phyloP scores from a whole-genome alignment of 2,329 filamentous ascomycete species.

The Penicillium expansum region DNA sequence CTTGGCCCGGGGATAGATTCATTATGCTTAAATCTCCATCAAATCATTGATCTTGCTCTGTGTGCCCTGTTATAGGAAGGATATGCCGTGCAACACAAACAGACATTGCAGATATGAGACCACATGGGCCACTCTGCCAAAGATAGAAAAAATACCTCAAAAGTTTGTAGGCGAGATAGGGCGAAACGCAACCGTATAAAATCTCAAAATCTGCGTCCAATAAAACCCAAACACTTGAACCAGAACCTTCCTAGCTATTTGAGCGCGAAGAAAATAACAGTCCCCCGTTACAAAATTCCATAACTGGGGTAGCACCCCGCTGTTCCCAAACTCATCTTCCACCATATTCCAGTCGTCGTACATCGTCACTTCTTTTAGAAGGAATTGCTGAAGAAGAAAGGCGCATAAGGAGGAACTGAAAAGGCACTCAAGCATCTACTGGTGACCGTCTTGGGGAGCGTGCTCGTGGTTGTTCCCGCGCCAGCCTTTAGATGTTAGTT shows the following conservation, averaged over 20 bases:
- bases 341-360: conserved; percentile 1
- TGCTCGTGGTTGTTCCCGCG: conserved; percentile 21
- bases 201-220: not conserved
- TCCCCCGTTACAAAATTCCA: not conserved
- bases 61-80: not conserved
- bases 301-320: not conserved
- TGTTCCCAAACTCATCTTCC: not conserved
- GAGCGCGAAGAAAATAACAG: not conserved
- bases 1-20: not conserved
- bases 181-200: not conserved
- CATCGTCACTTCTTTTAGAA: conserved; percentile 14
- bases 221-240: not conserved
- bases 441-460: conserved; percentile 20
- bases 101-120: not conserved
- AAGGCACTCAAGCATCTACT: conserved; percentile 1
- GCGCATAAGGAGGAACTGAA: not conserved
- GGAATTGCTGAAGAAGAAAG: not conserved
- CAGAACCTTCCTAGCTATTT: not conserved
- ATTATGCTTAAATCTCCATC: not conserved
- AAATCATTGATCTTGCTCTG: not conserved
- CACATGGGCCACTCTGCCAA: not conserved
- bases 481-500: conserved; percentile 23
- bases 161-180: not conserved
- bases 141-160: not conserved
- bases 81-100: not conserved